Base-by-base conservation (phyloP, 345 rosid species). In the Pelargonium nanum region DNA sequence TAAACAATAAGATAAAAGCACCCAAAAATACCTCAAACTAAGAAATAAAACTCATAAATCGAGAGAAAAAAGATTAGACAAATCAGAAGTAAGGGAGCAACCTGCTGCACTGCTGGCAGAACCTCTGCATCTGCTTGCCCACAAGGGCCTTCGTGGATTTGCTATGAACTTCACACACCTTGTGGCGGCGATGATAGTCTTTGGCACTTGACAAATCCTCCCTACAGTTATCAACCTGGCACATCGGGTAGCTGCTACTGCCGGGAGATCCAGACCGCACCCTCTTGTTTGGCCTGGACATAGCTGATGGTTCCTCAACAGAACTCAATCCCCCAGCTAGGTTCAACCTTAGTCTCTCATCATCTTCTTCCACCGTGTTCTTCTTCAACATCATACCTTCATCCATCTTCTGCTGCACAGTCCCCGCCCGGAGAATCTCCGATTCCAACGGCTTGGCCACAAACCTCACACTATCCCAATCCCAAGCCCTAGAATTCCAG, bases 21-120 rank as follows among this genome's bases (percentile, higher is more conserved):
- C 13, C 16, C 48, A 40, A 40, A 40, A 40, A 40, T 9, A 8
- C 9, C 40, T 30, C 40, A 40, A 40, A 40, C 48, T 40, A 6
- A 40, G 9, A 2, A 40, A 9, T 34, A 9, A 3, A 40, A 17
- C 13, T 9, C 15, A 12, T 6, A 40, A 4, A 40, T 40, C n/a
- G n/a, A n/a, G n/a, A 12, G 48, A 12, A 40, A 40, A 8, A 2
- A 40, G 48, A n/a, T n/a, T n/a, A n/a, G 48, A 7, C 3, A 40
- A 40, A 40, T 25, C 16, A 55, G 24, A 30, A 62, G 24, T 15
- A 52, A 61, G 21, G 34, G 55, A 24, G 22, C 24, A 34, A 91
- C 97, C 97, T 87, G 91, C 97, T 91, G 62, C 97, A 91, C 85
- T 91, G 97, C 72, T 91, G 97, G 74, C 97, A 91, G 28, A 91